phyloP scores from a whole-genome alignment of 73 alveolate genomes.

The Urostyla sp. region DNA sequence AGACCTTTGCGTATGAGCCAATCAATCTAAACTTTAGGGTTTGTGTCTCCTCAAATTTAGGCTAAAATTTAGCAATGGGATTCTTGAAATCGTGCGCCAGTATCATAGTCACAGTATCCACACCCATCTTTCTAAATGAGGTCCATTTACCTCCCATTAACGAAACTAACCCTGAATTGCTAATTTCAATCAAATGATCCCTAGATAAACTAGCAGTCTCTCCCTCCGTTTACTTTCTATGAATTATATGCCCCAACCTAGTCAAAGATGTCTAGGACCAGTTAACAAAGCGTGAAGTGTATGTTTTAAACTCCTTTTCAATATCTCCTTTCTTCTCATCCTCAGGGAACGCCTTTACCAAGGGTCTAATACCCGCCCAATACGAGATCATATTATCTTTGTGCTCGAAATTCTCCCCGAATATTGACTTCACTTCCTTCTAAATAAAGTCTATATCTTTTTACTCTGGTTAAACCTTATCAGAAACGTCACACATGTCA shows the following conservation, averaged over 20 bases:
- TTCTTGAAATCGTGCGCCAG: neutral
- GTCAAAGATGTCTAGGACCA: neutral
- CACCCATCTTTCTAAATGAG: conserved; percentile 91
- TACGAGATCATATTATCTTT: conserved; percentile 59
- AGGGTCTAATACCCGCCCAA: conserved; percentile 92
- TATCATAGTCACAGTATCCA: conserved; percentile 78
- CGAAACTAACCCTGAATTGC: conserved; percentile 81
- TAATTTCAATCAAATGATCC: conserved; percentile 84
- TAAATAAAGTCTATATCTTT: conserved; percentile 58
- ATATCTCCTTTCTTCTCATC: conserved; percentile 31
- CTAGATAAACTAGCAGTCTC: conserved; percentile 67
- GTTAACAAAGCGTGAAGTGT: neutral
- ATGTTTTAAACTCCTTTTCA: neutral
- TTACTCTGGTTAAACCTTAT: conserved; percentile 19
- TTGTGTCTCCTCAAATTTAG: conserved; percentile 1
- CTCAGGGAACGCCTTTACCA: conserved; percentile 66
- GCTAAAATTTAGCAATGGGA: neutral
- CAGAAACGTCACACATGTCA: conserved; percentile 61
- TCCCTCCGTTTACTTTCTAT: conserved; percentile 29
- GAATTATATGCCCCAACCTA: conserved; percentile 18
- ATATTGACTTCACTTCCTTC: conserved; percentile 32
- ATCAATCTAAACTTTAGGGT: neutral
- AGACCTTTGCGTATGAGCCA: conserved; percentile 52
- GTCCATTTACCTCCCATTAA: conserved; percentile 97
- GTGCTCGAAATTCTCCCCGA: conserved; percentile 66